phyloP scores from a whole-genome alignment of 768 basidiomycete species.

The Amanita jacksonii region DNA sequence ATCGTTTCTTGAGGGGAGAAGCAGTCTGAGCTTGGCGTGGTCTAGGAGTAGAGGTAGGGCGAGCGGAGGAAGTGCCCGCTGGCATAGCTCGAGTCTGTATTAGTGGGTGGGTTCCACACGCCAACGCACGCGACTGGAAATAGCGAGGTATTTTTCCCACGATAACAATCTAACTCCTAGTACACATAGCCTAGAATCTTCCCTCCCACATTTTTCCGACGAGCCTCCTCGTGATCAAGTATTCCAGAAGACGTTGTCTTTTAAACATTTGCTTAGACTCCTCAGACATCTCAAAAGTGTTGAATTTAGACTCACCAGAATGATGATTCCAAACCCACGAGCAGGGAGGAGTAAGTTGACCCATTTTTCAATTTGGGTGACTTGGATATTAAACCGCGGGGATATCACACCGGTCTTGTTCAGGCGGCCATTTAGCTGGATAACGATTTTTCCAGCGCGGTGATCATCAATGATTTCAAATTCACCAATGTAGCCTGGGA shows the following conservation, averaged over 20 bases:
- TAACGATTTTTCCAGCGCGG: conserved; percentile 94
- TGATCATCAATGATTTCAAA: conserved; percentile 99
- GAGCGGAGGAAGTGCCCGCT: background rate
- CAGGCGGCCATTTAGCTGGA: conserved; percentile 95
- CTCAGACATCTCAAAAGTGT: background rate
- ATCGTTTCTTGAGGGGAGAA: conserved; percentile 22
- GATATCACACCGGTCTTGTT: conserved; percentile 99
- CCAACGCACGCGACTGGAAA: no score
- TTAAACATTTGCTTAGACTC: background rate
- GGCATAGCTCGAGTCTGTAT: conserved; percentile 2
- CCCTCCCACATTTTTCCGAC: conserved; percentile 96
- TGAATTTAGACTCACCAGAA: conserved; percentile 52
- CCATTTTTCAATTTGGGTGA: conserved; percentile 89
- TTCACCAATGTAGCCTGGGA: conserved; percentile 95
- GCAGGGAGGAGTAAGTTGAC: conserved; percentile 95
- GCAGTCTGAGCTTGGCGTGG: background rate
- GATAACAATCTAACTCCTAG: conserved; percentile 31
- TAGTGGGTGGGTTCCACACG: conserved; percentile 8
- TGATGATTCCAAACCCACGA: conserved; percentile 94
- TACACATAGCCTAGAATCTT: conserved; percentile 92
- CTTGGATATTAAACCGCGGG: conserved; percentile 96
- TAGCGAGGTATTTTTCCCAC: background rate
- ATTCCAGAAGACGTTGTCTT: conserved; percentile 97
- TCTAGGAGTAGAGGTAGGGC: conserved; percentile 10
- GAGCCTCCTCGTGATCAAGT: conserved; percentile 97